Evolutionary conservation across 2,329 filamentous ascomycete genomes (phyloP), one percentile per base, ranked within the genome.

Genomic region (Arthrobotrys pseudoclavata): DNA sequence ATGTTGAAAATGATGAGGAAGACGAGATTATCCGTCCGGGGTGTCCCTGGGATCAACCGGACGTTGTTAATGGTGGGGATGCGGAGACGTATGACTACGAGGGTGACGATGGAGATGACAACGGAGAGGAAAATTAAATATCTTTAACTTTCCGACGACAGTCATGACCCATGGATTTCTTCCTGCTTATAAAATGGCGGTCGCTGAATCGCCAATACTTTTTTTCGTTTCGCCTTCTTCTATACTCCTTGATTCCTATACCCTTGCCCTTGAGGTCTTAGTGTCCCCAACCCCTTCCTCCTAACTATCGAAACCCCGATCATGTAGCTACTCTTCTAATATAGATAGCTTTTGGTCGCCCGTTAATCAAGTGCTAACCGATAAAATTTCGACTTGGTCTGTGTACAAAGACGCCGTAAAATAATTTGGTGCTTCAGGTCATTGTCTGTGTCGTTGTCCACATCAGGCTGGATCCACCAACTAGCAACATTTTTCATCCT

Each of bases 1-100:
- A 71, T 63, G 53, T 71, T 6, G 9, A 24, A n/a, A 68, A 77
- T 22, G 55, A 34, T 2, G 9, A 68, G 0, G 67, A 68, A 15
- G n/a, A 45, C 15, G 67, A 77, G 22, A 55, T 45, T 4, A 18
- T 42, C n/a, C 31, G 63, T 24, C 1, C 10, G 0, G 26, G 22
- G n/a, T 29, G 6, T 13, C 22, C 29, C 12, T 69, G 70, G 63
- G 70, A 69, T 26, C 34, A 37, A 6, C 52, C 52, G 1, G 48
- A 47, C 18, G 18, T 20, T 1, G 31, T 24, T 29, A 37, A 52
- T 1, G 47, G 15, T 26, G 22, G 26, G 10, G 47, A 50, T 9
- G 1, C 5, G 3, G 47, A 50, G 22, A n/a, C 15, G 20, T 18
- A 45, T 20, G 42, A 45, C 42, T 45, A 22, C 9, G 47, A 50